These are phyloP conservation scores for Lotus japonicus DNA, from an alignment of 306 rosid species.

Conservation along the genomic window DNA sequence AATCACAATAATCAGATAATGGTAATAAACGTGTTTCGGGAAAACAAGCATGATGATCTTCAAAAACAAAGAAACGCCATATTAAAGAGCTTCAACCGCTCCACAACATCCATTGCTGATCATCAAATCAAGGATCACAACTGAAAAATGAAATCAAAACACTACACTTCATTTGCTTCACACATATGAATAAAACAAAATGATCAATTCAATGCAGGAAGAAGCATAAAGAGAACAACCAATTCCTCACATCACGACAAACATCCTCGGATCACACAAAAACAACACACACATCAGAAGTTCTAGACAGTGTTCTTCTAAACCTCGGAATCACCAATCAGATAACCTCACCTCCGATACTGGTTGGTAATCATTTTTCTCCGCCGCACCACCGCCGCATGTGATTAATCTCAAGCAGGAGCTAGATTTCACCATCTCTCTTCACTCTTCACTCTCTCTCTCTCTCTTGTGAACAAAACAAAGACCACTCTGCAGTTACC, in stretches of 20 bases:
- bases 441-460: not conserved
- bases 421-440: constrained; percentile 55
- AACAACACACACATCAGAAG: not conserved
- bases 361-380: constrained; percentile 35
- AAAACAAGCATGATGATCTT: too few relatives aligned
- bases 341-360: constrained; percentile 39
- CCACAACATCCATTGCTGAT: too few relatives aligned
- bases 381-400: constrained; percentile 50
- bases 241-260: not conserved
- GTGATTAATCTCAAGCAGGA: constrained; percentile 70
- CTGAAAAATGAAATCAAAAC: too few relatives aligned
- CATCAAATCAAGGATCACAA: not conserved
- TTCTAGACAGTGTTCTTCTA: not conserved
- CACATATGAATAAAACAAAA: not conserved
- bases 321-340: constrained; percentile 13
- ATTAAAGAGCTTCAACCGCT: too few relatives aligned
- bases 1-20: not conserved
- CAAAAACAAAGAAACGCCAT: too few relatives aligned
- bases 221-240: not conserved
- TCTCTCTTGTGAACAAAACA: constrained; percentile 23
- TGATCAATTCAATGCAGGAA: constrained; percentile 9
- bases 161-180: too few relatives aligned
- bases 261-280: constrained; percentile 3
- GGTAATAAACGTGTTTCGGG: not conserved
- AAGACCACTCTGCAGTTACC: constrained; percentile 25